Conservation (phyloP, 2,329 filamentous ascomycete genomes). For the Colletotrichum chlorophyti region DNA sequence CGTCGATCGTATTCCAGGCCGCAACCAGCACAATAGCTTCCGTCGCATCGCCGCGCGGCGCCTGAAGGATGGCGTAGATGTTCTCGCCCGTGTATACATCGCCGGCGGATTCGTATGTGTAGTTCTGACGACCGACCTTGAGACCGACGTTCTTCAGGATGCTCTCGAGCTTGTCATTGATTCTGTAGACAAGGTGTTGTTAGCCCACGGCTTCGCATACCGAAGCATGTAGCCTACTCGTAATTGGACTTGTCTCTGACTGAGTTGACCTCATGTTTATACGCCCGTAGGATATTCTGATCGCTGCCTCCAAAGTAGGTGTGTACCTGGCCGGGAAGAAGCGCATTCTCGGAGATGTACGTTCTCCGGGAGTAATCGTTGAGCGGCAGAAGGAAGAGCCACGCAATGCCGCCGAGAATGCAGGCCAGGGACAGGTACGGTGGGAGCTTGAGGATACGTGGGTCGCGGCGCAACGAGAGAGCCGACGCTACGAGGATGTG, state of each 20-base stretch:
- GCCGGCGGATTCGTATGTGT: constrained; percentile 82
- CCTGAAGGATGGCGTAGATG: constrained; percentile 90
- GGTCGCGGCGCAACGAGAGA: constrained; percentile 78
- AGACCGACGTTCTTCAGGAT: constrained; percentile 82
- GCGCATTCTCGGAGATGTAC: constrained; percentile 97
- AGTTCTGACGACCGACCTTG: constrained; percentile 88
- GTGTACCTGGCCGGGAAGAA: constrained; percentile 94
- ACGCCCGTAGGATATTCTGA: constrained; percentile 91
- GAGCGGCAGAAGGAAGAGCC: constrained; percentile 88
- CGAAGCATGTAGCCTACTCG: constrained; percentile 47
- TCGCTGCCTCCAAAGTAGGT: constrained; percentile 98
- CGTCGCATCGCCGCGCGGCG: constrained; percentile 92
- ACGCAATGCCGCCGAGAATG: constrained; percentile 83
- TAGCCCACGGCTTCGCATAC: background rate
- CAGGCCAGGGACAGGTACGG: constrained; percentile 88
- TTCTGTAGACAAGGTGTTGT: constrained; percentile 41
- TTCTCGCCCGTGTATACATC: constrained; percentile 82
- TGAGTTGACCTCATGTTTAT: constrained; percentile 80
- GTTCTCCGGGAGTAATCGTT: constrained; percentile 90
- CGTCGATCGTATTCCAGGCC: constrained; percentile 84
- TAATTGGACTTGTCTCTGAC: constrained; percentile 61
- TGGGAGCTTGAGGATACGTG: constrained; percentile 81
- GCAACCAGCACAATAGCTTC: constrained; percentile 94
- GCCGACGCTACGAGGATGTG: constrained; percentile 59
- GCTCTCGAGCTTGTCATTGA: constrained; percentile 75